A percentile compares a stretch with the other conserved stretches of the same genome.
phyloP scores from a whole-genome alignment of 1,139 yeast species.

The Saccharomyces hybrid region DNA sequence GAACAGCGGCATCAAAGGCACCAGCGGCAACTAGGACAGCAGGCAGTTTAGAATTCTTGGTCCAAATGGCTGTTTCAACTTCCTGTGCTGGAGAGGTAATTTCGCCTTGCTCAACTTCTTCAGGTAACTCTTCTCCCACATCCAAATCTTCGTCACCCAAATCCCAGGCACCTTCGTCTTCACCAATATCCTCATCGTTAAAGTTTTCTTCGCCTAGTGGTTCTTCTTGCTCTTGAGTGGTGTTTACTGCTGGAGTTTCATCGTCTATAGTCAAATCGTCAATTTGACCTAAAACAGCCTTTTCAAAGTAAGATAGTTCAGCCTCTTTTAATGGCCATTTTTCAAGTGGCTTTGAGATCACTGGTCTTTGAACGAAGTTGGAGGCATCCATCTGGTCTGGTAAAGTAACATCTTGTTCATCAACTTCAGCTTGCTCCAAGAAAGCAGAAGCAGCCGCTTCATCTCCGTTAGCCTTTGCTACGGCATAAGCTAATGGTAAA shows the following conservation, averaged over 20 bases:
- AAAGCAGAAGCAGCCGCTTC: constrained; percentile 65
- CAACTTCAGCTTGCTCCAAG: constrained; percentile 58
- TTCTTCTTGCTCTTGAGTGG: constrained; percentile 34
- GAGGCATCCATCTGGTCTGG: constrained; percentile 39
- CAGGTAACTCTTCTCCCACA: constrained; percentile 56
- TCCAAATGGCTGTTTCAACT: constrained; percentile 72
- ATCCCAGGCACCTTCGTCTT: constrained; percentile 54
- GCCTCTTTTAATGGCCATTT: constrained; percentile 84
- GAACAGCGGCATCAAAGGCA: constrained; percentile 92
- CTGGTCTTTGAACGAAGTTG: constrained; percentile 17
- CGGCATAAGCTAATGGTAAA: constrained; percentile 83
- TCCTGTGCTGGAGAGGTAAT: constrained; percentile 33
- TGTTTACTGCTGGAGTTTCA: constrained; percentile 14
- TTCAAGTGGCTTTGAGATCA: constrained; percentile 26
- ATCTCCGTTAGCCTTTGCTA: constrained; percentile 84
- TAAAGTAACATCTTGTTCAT: constrained; percentile 57
- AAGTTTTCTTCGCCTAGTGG: constrained; percentile 8
- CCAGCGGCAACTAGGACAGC: constrained; percentile 96
- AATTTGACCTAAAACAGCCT: constrained; percentile 71
- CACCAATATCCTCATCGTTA: constrained; percentile 36
- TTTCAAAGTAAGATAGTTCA: constrained; percentile 73
- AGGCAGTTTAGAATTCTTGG: constrained; percentile 80
- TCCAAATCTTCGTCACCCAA: constrained; percentile 57
- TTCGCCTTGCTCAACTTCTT: constrained; percentile 40
- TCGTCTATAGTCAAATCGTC: constrained; percentile 46